A percentile compares a stretch with the other conserved stretches of the same genome.
Conservation (phyloP, 345 rosid species). For the Euphorbia peplus region DNA sequence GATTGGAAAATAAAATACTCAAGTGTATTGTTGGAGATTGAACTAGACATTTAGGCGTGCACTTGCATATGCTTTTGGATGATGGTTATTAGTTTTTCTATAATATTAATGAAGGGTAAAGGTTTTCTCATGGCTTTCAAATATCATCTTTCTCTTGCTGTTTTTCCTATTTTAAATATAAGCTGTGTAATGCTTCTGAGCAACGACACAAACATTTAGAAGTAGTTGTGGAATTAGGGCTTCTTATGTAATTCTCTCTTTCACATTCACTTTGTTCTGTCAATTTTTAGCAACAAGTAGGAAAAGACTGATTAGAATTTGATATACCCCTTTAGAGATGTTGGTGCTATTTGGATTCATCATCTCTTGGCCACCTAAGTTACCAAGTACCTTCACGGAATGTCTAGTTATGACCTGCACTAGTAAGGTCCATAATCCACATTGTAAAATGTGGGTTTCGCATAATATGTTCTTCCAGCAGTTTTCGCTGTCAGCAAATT, state of each 20-base stretch:
- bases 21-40: background rate
- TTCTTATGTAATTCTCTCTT: background rate
- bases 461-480: background rate
- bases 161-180: background rate
- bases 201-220: no score
- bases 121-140: background rate
- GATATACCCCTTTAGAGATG: background rate
- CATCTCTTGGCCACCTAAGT: no score
- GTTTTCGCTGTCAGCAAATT: background rate
- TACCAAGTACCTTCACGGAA: no score
- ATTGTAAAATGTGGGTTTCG: background rate
- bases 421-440: background rate
- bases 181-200: background rate
- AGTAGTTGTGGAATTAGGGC: no score
- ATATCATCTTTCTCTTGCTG: background rate
- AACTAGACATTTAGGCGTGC: background rate
- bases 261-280: background rate
- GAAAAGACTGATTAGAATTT: background rate
- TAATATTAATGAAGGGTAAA: background rate
- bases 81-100: background rate
- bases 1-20: constrained; percentile 7
- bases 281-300: background rate
- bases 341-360: no score
- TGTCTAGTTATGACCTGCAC: no score
- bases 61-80: background rate